phyloP scores from a whole-genome alignment of 306 rosid species.

The Alnus rubra region DNA sequence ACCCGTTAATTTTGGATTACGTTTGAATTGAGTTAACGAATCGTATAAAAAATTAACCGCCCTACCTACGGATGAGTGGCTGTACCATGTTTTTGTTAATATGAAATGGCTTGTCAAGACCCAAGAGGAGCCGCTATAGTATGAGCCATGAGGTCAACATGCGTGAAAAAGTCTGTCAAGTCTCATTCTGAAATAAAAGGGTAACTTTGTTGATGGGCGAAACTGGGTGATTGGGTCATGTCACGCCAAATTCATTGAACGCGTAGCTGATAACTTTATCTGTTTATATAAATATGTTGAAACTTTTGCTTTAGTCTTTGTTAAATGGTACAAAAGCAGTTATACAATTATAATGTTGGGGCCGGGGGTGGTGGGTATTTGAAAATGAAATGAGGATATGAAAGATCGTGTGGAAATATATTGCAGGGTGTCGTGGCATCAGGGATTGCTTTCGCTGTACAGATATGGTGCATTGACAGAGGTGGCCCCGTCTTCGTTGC shows the following conservation, averaged over 20 bases:
- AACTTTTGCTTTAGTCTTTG: slow-evolving; percentile 26
- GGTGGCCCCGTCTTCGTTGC: slow-evolving; percentile 99
- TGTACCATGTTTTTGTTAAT: not conserved
- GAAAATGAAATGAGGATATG: slow-evolving; percentile 12
- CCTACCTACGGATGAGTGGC: too few relatives aligned
- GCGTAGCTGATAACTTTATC: slow-evolving; percentile 7
- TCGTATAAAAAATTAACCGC: too few relatives aligned
- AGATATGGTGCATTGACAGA: slow-evolving; percentile 99
- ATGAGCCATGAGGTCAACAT: not conserved
- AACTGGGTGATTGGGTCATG: not conserved
- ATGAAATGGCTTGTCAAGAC: not conserved
- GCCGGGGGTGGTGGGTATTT: slow-evolving; percentile 20
- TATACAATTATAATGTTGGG: slow-evolving; percentile 29
- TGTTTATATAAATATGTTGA: not conserved
- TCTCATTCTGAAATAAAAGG: slow-evolving; percentile 12
- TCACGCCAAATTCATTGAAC: not conserved
- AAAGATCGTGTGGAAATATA: not conserved
- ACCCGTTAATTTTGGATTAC: too few relatives aligned
- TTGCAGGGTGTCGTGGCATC: slow-evolving; percentile 98
- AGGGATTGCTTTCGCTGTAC: slow-evolving; percentile 97
- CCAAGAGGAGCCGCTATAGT: not conserved
- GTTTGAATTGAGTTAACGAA: too few relatives aligned
- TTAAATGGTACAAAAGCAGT: slow-evolving; percentile 30
- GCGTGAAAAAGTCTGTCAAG: not conserved
- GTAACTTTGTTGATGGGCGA: slow-evolving; percentile 17